Conservation (phyloP, 1,139 yeast species). For the Zygosaccharomyces pseudobailii region DNA sequence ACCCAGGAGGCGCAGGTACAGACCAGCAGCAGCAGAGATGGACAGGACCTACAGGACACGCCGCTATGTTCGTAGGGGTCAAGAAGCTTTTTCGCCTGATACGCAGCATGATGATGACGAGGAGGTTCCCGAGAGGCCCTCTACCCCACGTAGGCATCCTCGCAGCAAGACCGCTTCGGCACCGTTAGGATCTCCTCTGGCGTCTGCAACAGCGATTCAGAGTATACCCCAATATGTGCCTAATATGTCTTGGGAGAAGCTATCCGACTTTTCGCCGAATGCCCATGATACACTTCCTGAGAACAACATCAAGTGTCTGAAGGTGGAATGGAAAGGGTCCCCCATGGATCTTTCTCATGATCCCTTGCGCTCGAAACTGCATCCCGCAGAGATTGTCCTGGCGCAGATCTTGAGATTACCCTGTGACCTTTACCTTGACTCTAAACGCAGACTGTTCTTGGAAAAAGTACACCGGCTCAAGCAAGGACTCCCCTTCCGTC, state of each 20-base stretch:
- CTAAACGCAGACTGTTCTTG: conserved; percentile 81
- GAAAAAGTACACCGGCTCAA: conserved; percentile 80
- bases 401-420: conserved; percentile 90
- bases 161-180: conserved; percentile 12
- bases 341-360: conserved; percentile 86
- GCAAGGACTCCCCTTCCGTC: conserved; percentile 77
- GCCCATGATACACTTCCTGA: conserved; percentile 53
- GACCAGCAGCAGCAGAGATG: conserved; percentile 12
- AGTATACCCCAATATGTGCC: conserved; percentile 28
- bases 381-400: conserved; percentile 85
- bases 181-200: conserved; percentile 23
- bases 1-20: not conserved
- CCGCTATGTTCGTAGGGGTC: conserved; percentile 7
- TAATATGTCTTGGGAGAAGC: conserved; percentile 51
- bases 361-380: conserved; percentile 65
- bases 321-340: conserved; percentile 97
- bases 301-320: conserved; percentile 62
- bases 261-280: conserved; percentile 78
- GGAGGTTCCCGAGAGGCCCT: conserved; percentile 11
- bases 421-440: conserved; percentile 81
- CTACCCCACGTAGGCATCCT: conserved; percentile 21
- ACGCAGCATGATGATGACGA: conserved; percentile 10
- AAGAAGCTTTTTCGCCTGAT: conserved; percentile 4
- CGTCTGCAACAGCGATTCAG: conserved; percentile 21
- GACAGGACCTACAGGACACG: conserved; percentile 20